phyloP scores from a whole-genome alignment of 2,329 filamentous ascomycete species.

The Fusarium sp. region DNA sequence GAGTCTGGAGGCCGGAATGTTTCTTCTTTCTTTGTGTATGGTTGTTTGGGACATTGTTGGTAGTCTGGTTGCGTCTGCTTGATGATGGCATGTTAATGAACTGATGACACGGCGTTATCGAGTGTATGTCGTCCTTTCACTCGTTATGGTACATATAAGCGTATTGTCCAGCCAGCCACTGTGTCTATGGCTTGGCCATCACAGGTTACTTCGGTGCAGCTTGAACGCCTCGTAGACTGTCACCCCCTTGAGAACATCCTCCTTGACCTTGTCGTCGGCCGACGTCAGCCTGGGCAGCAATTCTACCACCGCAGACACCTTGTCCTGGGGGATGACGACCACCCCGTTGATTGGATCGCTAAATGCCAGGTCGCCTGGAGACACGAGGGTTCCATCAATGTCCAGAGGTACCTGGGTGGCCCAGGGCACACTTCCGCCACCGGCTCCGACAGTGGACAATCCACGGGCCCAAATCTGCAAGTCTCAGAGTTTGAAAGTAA shows the following conservation, averaged over 20 bases:
- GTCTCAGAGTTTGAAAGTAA: slow-evolving; percentile 29
- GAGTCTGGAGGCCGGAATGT: slow-evolving; percentile 33
- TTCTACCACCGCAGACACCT: slow-evolving; percentile 70
- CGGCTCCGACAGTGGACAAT: slow-evolving; percentile 69
- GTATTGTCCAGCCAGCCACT: slow-evolving; percentile 4
- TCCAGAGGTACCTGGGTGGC: slow-evolving; percentile 60
- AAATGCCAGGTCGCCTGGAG: slow-evolving; percentile 75
- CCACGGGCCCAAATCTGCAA: slow-evolving; percentile 66
- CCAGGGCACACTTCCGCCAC: slow-evolving; percentile 67
- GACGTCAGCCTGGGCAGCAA: slow-evolving; percentile 64
- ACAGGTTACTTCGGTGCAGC: slow-evolving; percentile 60
- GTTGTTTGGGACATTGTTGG: slow-evolving; percentile 42
- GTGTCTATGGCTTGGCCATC: slow-evolving; percentile 7
- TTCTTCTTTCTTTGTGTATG: slow-evolving; percentile 38
- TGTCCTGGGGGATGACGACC: slow-evolving; percentile 73
- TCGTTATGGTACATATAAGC: slow-evolving; percentile 19
- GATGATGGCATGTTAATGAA: slow-evolving; percentile 56
- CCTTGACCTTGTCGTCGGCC: slow-evolving; percentile 72
- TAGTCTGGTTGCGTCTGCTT: slow-evolving; percentile 45
- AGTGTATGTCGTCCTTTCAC: slow-evolving; percentile 16
- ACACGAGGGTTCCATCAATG: slow-evolving; percentile 57
- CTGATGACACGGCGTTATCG: slow-evolving; percentile 49
- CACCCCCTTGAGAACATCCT: slow-evolving; percentile 72
- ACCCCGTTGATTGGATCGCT: slow-evolving; percentile 77
- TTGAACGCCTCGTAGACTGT: slow-evolving; percentile 76